Conservation (phyloP, 2,329 filamentous ascomycete species). For the Cercospora beticola region DNA sequence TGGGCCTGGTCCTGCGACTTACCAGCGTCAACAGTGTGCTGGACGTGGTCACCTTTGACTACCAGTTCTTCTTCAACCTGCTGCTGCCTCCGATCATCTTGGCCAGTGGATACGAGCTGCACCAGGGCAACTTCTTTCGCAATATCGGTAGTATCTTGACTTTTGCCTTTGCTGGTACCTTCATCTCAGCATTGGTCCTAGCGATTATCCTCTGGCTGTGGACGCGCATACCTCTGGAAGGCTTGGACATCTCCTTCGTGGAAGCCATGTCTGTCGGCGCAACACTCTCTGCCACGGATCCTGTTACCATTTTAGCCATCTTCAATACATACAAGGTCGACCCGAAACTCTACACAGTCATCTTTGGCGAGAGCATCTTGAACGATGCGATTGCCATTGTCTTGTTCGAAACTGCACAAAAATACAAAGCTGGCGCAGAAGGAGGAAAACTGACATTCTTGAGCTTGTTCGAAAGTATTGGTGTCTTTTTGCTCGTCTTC, state of each 20-base stretch:
- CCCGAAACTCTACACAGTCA: slow-evolving; percentile 96
- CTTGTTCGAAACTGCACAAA: slow-evolving; percentile 94
- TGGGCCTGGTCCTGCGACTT: slow-evolving; percentile 83
- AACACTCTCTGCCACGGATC: slow-evolving; percentile 93
- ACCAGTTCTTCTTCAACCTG: slow-evolving; percentile 99
- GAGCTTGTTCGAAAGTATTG: slow-evolving; percentile 85
- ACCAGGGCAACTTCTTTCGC: slow-evolving; percentile 98
- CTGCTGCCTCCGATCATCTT: slow-evolving; percentile 98
- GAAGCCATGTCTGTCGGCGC: slow-evolving; percentile 96
- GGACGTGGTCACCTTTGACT: slow-evolving; percentile 92
- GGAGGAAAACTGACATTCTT: slow-evolving; percentile 69
- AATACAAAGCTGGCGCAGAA: slow-evolving; percentile 76
- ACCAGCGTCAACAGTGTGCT: slow-evolving; percentile 80
- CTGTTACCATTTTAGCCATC: slow-evolving; percentile 95
- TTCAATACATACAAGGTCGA: slow-evolving; percentile 99
- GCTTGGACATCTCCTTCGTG: slow-evolving; percentile 82
- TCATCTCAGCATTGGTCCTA: slow-evolving; percentile 93
- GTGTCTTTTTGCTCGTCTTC: slow-evolving; percentile 93
- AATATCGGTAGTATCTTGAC: slow-evolving; percentile 97
- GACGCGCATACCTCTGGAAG: slow-evolving; percentile 81
- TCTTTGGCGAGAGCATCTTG: slow-evolving; percentile 96
- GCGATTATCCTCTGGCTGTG: slow-evolving; percentile 86
- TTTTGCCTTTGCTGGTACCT: slow-evolving; percentile 95
- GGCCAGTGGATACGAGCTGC: slow-evolving; percentile 92
- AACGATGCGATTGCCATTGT: slow-evolving; percentile 99